Evolutionary conservation across 2,329 filamentous ascomycete species (phyloP).

Genomic region (Simplicillium sp.): DNA sequence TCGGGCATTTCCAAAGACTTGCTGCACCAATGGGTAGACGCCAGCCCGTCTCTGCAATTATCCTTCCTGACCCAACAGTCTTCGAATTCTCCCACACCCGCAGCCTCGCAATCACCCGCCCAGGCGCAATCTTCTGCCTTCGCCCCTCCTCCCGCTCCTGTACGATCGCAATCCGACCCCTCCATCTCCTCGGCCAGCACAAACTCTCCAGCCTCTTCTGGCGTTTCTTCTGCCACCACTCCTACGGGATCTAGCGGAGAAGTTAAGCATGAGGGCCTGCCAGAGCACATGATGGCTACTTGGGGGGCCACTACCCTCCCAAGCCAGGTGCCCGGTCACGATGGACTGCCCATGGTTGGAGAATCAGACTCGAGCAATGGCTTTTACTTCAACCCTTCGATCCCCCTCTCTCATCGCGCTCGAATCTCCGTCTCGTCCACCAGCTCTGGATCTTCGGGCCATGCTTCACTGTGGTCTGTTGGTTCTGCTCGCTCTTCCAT

Average conservation of each 20-base stretch:
- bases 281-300: slow-evolving; percentile 17
- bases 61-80: slow-evolving; percentile 9
- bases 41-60: slow-evolving; percentile 23
- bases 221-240: slow-evolving; percentile 4
- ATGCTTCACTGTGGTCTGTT: slow-evolving; percentile 35
- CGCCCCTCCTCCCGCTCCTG: not conserved
- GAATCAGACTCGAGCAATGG: slow-evolving; percentile 11
- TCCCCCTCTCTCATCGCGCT: slow-evolving; percentile 29
- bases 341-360: slow-evolving; percentile 3
- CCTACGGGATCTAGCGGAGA: slow-evolving; percentile 4
- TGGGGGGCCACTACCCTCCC: slow-evolving; percentile 8
- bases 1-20: slow-evolving; percentile 33
- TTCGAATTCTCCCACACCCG: slow-evolving; percentile 5
- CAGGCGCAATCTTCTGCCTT: slow-evolving; percentile 8
- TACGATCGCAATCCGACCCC: not conserved
- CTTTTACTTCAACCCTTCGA: slow-evolving; percentile 24
- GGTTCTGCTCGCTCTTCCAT: slow-evolving; percentile 28
- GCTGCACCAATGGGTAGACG: slow-evolving; percentile 30
- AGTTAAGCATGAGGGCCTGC: slow-evolving; percentile 12
- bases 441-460: slow-evolving; percentile 39
- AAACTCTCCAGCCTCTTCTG: not conserved
- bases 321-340: slow-evolving; percentile 2
- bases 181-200: not conserved
- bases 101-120: slow-evolving; percentile 1
- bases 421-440: slow-evolving; percentile 40